Base-by-base conservation (phyloP, 208 protist species). In the Wallacemonas sp. region DNA sequence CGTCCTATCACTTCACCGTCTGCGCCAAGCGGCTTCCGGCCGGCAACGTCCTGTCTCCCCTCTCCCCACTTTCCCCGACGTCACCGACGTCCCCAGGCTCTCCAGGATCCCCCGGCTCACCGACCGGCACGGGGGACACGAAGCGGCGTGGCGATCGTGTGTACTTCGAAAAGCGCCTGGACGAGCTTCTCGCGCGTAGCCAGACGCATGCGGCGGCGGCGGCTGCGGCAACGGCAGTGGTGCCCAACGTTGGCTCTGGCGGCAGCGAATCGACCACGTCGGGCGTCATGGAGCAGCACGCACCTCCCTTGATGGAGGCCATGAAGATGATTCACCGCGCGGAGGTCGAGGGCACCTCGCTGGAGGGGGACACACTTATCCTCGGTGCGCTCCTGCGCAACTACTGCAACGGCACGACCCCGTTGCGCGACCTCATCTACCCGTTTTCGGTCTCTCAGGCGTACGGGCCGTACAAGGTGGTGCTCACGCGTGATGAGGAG, bases 251-350 rank as follows among this genome's bases (percentile, higher is more conserved):
- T 8, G 50, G 50, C 50, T 57, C 50, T 37, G 50, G 50, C 30
- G 50, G 50, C 6, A 57, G 50, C 17, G 50, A 57, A 13, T 57
- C 50, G 13, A 57, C 50, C n/a, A 32, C 29, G n/a, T 57, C 50
- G 8, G 61, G 62, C 26, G 55, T 67, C 33, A 26, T 71, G 53
- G 45, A 46, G 21, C 41, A 70, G 42, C 61, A 61, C 29, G 60
- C 41, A 1, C 21, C 61, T 32, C 77, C 77, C 5, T 63, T 95
- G 34, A 70, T 92, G 58, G 79, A 87, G 63, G 86, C 82, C 3
- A 66, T 92, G 73, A 90, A 90, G 68, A 71, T 86, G 21, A 53
- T 95, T 29, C 83, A 87, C 59, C 85, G 89, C 29, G 84, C 86
- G 53, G 75, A 92, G 59, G 85, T 95, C 39, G 89, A 95, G 69